Evolutionary conservation across 306 rosid genomes (phyloP), one percentile per base, ranked within the genome.

Genomic region (Citrullus amarus): DNA sequence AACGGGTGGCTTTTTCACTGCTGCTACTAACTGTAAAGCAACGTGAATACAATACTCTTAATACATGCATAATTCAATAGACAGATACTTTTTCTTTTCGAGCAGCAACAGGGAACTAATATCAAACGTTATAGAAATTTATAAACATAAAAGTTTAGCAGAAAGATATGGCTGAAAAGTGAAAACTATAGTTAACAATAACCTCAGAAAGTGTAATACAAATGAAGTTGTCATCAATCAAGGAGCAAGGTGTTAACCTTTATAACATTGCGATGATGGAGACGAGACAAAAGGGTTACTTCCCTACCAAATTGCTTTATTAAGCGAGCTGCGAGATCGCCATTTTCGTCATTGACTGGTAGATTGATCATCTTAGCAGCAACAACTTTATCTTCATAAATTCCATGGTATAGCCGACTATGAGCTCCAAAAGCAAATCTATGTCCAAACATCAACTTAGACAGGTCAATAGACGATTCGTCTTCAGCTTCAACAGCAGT

Each of bases 351-450:
- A 34, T 89, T 92, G 39, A 90, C 97, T 0, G 97, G 98, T 34
- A 72, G 83, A 77, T 81, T 81, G 59, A 93, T 91, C 17, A 92
- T 84, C 86, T 96, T 96, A 60, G 93, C 91, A 10, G 99, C 99
- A 60, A 96, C 97, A 75, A 88, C 50, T 70, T 87, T 82, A 8
- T 87, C 92, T 6, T 86, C 85, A 82, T 96, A 96, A 75, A 85
- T 77, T 78, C 99, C 99, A 76, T 87, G 97, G 83, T 96, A 96
- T 43, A 96, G 96, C 74, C 97, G 78, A 84, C 99, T 96, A 83
- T 93, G 97, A 25, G 99, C 97, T 11, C 99, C 99, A 81, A 90
- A 97, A 78, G 99, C 99, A 81, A 96, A 96, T 81, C 70, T 92
- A 36, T 78, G 83, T 36, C 98, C 98, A 65, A 96, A 80, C 84